phyloP scores from a whole-genome alignment of 2,329 filamentous ascomycete species.

The Phialemonium atrogriseum region DNA sequence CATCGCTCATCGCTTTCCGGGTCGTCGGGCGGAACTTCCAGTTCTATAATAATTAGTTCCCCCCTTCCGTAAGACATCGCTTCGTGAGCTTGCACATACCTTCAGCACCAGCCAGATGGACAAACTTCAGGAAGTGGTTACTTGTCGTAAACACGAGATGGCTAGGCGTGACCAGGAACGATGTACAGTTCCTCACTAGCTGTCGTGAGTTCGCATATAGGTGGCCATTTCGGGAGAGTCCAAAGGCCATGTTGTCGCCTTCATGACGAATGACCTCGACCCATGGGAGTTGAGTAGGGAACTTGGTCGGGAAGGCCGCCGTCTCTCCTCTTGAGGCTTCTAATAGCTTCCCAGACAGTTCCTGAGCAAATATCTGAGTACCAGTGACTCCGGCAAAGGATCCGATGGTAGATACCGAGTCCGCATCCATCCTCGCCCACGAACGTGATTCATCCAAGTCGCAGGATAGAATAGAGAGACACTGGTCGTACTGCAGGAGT shows the following conservation, averaged over 20 bases:
- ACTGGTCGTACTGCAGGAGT: constrained; percentile 27
- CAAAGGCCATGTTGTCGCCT: constrained; percentile 38
- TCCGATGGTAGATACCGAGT: constrained; percentile 2
- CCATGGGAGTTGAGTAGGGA: constrained; percentile 43
- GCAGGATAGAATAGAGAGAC: constrained; percentile 14
- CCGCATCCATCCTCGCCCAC: constrained; percentile 8
- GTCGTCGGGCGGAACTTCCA: constrained; percentile 79
- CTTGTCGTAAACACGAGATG: constrained; percentile 91
- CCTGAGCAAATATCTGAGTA: constrained; percentile 33
- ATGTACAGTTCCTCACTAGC: constrained; percentile 82
- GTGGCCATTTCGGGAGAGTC: constrained; percentile 66
- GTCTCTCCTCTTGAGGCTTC: constrained; percentile 23
- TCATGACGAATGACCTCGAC: constrained; percentile 37
- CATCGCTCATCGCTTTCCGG: constrained; percentile 90
- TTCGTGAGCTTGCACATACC: too few species aligned
- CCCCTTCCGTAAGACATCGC: background rate
- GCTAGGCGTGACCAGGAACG: constrained; percentile 70
- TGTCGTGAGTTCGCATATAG: constrained; percentile 70
- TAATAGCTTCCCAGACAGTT: constrained; percentile 36
- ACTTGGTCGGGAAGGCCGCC: constrained; percentile 27
- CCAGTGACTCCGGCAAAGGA: background rate
- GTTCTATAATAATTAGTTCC: constrained; percentile 43
- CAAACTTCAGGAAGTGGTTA: constrained; percentile 88
- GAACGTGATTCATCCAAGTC: constrained; percentile 5
- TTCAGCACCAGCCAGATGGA: constrained; percentile 64